Percentiles rank a stretch among this genome's conserved stretches.
Evolutionary conservation across 192 early-diverging fungal genomes (phyloP).

Genomic region (Podila verticillata): DNA sequence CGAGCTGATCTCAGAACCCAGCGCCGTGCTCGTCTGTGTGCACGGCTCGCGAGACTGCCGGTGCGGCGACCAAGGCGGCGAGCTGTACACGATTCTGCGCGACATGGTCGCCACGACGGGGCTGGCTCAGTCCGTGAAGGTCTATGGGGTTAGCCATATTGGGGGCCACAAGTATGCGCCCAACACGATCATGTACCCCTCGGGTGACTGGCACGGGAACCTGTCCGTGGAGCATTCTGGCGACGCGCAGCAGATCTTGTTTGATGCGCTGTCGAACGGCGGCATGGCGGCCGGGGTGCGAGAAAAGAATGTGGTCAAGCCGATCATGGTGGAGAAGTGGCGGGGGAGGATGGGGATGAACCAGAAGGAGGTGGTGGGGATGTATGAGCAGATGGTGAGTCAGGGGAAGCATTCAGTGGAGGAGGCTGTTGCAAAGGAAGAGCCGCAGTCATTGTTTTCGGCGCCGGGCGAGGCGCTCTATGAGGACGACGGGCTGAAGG

Average conservation of each 20-base stretch:
- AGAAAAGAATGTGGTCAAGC: constrained; percentile 9
- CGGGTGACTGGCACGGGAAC: constrained; percentile 66
- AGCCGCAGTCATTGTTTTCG: constrained; percentile 26
- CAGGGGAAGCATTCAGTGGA: constrained; percentile 3
- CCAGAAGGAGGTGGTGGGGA: constrained; percentile 50
- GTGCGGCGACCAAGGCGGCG: constrained; percentile 56
- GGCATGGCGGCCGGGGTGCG: constrained; percentile 40
- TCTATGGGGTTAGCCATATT: constrained; percentile 62
- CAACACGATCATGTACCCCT: constrained; percentile 66
- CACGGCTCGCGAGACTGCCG: constrained; percentile 61
- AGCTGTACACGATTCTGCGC: constrained; percentile 47
- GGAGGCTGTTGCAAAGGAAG: neutral
- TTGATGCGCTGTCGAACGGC: constrained; percentile 50
- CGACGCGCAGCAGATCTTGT: constrained; percentile 52
- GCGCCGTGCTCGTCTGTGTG: constrained; percentile 52
- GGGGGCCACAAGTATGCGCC: constrained; percentile 69
- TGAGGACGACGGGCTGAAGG: constrained; percentile 42
- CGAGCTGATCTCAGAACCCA: constrained; percentile 19
- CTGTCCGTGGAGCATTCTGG: constrained; percentile 34
- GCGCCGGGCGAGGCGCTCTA: constrained; percentile 38
- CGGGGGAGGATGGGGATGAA: constrained; percentile 58
- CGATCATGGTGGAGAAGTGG: constrained; percentile 59
- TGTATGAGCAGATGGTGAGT: constrained; percentile 31
- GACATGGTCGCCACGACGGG: constrained; percentile 47
- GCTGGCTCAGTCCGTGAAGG: constrained; percentile 31